Evolutionary conservation across 2,329 filamentous ascomycete genomes (phyloP).

Genomic region (Pseudogymnoascus sp.): DNA sequence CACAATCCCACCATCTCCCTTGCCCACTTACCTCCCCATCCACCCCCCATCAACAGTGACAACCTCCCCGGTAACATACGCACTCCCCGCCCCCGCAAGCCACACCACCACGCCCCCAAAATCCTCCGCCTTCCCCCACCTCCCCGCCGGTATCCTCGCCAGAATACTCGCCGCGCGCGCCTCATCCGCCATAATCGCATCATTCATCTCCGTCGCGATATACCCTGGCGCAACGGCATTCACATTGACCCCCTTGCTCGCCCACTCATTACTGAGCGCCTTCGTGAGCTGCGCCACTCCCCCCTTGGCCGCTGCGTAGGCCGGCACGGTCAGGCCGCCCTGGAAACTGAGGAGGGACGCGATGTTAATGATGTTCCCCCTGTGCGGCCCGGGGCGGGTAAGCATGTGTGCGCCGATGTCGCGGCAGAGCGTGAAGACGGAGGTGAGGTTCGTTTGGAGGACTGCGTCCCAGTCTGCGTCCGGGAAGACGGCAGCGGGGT

Average conservation of each 20-base stretch:
- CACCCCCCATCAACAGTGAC: constrained; percentile 83
- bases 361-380: constrained; percentile 72
- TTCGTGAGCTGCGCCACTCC: constrained; percentile 78
- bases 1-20: constrained; percentile 38
- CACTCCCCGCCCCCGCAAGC: constrained; percentile 66
- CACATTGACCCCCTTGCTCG: constrained; percentile 66
- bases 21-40: constrained; percentile 64
- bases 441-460: constrained; percentile 76
- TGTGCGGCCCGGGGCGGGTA: constrained; percentile 41
- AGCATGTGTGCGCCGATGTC: constrained; percentile 77
- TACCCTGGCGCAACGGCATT: constrained; percentile 89
- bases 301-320: constrained; percentile 77
- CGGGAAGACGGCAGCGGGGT: constrained; percentile 68
- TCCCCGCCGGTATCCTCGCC: constrained; percentile 70
- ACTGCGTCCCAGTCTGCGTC: constrained; percentile 70
- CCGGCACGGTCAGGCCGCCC: constrained; percentile 76
- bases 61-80: constrained; percentile 74
- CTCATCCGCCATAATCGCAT: constrained; percentile 65
- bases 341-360: constrained; percentile 75
- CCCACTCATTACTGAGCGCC: constrained; percentile 81
- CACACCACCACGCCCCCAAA: constrained; percentile 79
- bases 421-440: constrained; percentile 70
- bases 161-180: constrained; percentile 65
- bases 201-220: constrained; percentile 92
- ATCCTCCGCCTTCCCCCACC: constrained; percentile 78